Evolutionary conservation across 768 basidiomycete genomes (phyloP).

Genomic region (Boletus edulis): DNA sequence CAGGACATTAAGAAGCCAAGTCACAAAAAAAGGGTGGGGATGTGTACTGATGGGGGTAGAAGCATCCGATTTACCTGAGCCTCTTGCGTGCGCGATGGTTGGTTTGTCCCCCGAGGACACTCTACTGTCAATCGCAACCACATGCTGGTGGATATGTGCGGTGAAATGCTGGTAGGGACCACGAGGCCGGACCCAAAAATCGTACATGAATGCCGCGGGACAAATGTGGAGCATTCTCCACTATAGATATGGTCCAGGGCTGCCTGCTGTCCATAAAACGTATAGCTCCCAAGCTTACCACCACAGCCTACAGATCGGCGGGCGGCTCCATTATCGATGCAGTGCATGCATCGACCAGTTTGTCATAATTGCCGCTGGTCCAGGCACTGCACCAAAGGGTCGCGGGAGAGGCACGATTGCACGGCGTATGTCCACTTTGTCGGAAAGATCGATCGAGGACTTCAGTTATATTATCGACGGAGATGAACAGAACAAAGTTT

Average conservation of each 20-base stretch:
- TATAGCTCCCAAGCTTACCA: neutral
- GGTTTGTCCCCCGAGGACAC: too few relatives aligned
- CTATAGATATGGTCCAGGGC: neutral
- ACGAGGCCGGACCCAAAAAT: neutral
- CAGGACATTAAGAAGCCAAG: too few relatives aligned
- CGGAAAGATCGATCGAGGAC: neutral
- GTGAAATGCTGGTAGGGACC: too few relatives aligned
- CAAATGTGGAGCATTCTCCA: neutral
- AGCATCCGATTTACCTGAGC: too few relatives aligned
- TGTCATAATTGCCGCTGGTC: neutral
- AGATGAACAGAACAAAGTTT: neutral
- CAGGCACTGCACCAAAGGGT: constrained; percentile 8
- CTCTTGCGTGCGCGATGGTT: too few relatives aligned
- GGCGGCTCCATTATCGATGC: neutral
- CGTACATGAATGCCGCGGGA: neutral
- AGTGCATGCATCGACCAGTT: neutral
- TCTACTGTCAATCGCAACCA: too few relatives aligned
- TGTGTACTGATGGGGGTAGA: too few relatives aligned
- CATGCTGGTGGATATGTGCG: too few relatives aligned
- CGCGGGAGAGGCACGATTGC: constrained; percentile 12
- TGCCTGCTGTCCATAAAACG: neutral
- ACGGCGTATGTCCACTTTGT: neutral
- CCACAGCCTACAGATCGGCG: neutral
- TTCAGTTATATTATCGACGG: neutral
- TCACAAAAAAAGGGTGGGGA: too few relatives aligned